Evolutionary conservation across 768 basidiomycete genomes (phyloP).

Genomic region (Termitomyces titanicus): DNA sequence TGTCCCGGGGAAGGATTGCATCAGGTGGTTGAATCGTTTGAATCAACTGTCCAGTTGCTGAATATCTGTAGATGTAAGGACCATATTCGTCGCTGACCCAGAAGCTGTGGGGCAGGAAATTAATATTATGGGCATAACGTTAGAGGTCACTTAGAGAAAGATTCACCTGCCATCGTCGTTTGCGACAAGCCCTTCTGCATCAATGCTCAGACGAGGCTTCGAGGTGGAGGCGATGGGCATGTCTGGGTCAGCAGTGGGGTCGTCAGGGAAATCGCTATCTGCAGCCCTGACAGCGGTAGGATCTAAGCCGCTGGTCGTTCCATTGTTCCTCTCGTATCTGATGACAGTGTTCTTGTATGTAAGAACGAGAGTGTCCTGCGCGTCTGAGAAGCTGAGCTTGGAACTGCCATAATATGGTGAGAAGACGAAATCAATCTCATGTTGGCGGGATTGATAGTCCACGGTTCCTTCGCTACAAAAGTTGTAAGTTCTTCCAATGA

Average conservation of each 20-base stretch:
- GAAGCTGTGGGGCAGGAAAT: slow-evolving; percentile 31
- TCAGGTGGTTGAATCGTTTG: slow-evolving; percentile 56
- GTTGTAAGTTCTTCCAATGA: not conserved
- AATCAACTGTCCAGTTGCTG: slow-evolving; percentile 42
- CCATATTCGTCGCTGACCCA: slow-evolving; percentile 73
- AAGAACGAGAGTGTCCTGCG: slow-evolving; percentile 48
- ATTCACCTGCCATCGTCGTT: slow-evolving; percentile 57
- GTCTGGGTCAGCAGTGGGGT: slow-evolving; percentile 35
- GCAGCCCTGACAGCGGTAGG: slow-evolving; percentile 44
- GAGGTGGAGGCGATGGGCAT: slow-evolving; percentile 42
- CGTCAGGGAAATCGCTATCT: slow-evolving; percentile 23
- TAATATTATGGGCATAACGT: not conserved
- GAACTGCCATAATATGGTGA: slow-evolving; percentile 48
- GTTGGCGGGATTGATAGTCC: slow-evolving; percentile 60
- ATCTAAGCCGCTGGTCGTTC: slow-evolving; percentile 55
- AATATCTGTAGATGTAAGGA: slow-evolving; percentile 58
- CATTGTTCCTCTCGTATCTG: slow-evolving; percentile 42
- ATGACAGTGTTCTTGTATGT: slow-evolving; percentile 47
- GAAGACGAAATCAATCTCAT: slow-evolving; percentile 54
- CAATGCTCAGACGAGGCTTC: slow-evolving; percentile 47
- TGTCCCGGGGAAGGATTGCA: slow-evolving; percentile 49
- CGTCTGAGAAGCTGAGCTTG: slow-evolving; percentile 44
- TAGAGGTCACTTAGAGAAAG: not conserved
- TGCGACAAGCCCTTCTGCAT: slow-evolving; percentile 57
- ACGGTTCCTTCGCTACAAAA: slow-evolving; percentile 43